Base-by-base conservation (phyloP, 352 stramenopile genomes). In the Globisporangium cylindrosporum region DNA sequence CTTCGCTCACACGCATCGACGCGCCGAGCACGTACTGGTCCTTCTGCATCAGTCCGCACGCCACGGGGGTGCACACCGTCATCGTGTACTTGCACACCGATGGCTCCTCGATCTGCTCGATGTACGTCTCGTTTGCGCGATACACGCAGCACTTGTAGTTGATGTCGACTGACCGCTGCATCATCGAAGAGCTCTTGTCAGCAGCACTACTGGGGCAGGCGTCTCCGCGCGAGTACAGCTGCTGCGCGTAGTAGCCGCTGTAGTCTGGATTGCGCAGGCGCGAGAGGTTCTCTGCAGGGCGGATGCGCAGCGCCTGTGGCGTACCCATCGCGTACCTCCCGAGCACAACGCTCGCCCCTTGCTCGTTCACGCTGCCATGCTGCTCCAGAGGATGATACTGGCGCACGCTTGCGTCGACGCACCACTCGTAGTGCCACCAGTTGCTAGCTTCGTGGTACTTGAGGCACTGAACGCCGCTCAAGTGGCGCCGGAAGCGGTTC, bases 341-440 rank as follows among this genome's bases (percentile, higher is more conserved):
- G 15, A 93, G 65, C 24, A 82, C 29, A 20, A 91, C 72, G 62
- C 69, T 82, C 61, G 51, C 67, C n/a, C 71, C 60, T 10, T 69
- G 22, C 51, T 66, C 49, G 36, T 36, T n/a, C 34, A 2, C 38
- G 18, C 20, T 9, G 51, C 22, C 9, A 14, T 4, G 53, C 53
- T 59, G 53, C 7, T 27, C 46, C 6, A 15, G 43, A 59, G 67
- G 73, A 58, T 94, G 79, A 71, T 88, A 91, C 70, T 96, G 88
- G 34, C 80, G 85, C 60, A 94, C 85, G 72, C 82, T 63, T 1
- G 66, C 67, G 57, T 91, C 82, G 59, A 91, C 59, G 69, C 88
- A 96, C 86, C 88, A 96, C 70, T 96, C 88, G 74, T 96, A 94
- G 25, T 86, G 82, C 88, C 88, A 96, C 88, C 86, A 96, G 25